Base-by-base conservation (phyloP, 1,284 basidiomycete genomes). In the Ustilago nuda region DNA sequence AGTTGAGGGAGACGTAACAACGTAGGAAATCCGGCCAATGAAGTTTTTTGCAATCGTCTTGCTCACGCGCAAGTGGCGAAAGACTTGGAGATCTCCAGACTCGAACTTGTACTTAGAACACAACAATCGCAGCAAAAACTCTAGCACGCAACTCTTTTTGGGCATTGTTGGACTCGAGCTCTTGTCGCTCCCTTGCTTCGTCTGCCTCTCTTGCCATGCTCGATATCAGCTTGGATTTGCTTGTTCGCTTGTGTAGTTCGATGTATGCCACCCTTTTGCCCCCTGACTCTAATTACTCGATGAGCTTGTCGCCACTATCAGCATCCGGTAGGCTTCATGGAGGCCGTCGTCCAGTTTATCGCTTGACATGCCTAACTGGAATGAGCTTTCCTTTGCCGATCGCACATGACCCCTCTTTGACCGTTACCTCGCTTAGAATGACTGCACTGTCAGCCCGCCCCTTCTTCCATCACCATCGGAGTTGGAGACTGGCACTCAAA, bases 201-300 rank as follows among this genome's bases (percentile, higher is more conserved):
- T 27, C 23, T 27, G 23, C 23, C 23, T 27, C 23, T 27, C 23
- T 27, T 27, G 23, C 23, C 23, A 27, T 27, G 23, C 23, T 27
- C 23, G 23, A 27, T 27, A 27, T 27, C 23, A 52, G 56, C 57
- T 43, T 43, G 43, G 9, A 41, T 61, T 45, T 52, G 59, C 59
- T 61, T 52, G 59, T 61, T 61, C 50, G 51, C 48, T 33, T 52
- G 30, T 3, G 19, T 59, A 13, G 33, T 19, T 33, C 39, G 36
- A 54, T 45, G 51, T 52, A 61, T 61, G 43, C 60, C 60, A 48
- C 36, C 52, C 56, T 50, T 9, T 19, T 19, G 39, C 32, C 62
- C 46, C 48, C 56, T 43, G 54, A 19, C 55, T 35, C 27, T 39
- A 23, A 3, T 45, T 50, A n/a, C 41, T 36, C 41, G 55, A 59